Percentiles rank a stretch among this genome's conserved stretches.
Evolutionary conservation across 768 basidiomycete genomes (phyloP).

Genomic region (Amanita inopinata): DNA sequence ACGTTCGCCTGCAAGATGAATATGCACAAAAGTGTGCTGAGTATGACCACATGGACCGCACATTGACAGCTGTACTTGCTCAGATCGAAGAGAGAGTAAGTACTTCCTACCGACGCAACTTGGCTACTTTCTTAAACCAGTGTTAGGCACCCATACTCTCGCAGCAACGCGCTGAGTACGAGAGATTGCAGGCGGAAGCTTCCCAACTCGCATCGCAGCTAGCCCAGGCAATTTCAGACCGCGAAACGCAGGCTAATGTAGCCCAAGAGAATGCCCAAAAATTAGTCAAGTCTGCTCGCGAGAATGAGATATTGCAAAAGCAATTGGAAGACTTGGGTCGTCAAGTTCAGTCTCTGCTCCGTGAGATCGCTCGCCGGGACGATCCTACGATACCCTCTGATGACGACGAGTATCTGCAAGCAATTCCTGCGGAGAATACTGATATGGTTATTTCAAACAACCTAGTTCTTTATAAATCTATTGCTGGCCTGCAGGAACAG

Average conservation of each 20-base stretch:
- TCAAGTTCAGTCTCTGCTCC: conserved; percentile 73
- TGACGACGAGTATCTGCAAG: conserved; percentile 47
- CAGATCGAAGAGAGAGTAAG: conserved; percentile 88
- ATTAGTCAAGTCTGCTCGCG: conserved; percentile 42
- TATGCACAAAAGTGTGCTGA: conserved; percentile 70
- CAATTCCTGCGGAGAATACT: conserved; percentile 40
- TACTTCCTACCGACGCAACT: conserved; percentile 9
- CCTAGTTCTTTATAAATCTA: conserved; percentile 77
- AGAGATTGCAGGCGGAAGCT: conserved; percentile 72
- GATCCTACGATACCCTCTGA: conserved; percentile 67
- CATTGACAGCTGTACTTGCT: conserved; percentile 67
- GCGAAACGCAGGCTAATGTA: conserved; percentile 50
- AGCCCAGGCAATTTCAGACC: conserved; percentile 61
- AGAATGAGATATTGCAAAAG: conserved; percentile 59
- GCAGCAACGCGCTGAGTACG: conserved; percentile 86
- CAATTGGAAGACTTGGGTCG: conserved; percentile 77
- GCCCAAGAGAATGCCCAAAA: conserved; percentile 59
- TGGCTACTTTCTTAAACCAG: conserved; percentile 1
- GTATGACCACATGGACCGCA: conserved; percentile 76
- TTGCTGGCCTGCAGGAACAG: conserved; percentile 78
- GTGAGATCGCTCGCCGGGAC: conserved; percentile 71
- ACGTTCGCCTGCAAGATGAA: conserved; percentile 78
- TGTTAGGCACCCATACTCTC: conserved; percentile 81
- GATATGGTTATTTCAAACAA: conserved; percentile 81
- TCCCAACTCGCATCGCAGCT: conserved; percentile 75